Evolutionary conservation across 106 monocot species (phyloP), one percentile per base, ranked within the genome.

Genomic region (Dendrobium huoshanense): DNA sequence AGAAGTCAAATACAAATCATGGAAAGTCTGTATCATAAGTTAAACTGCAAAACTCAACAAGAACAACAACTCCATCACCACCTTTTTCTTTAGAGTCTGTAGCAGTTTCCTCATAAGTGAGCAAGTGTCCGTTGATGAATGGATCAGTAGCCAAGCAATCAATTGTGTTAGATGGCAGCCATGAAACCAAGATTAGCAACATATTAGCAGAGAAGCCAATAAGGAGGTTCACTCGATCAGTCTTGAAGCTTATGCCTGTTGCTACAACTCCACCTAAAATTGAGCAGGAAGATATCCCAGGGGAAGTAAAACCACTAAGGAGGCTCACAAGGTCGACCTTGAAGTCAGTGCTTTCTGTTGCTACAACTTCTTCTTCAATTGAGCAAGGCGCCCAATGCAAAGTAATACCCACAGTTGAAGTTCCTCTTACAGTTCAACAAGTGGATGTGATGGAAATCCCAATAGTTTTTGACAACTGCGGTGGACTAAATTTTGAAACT

Each of bases 261-360:
- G 37, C 47, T 67, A 33, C 67, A 20, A 17, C 47, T 80, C 73
- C 70, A 54, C 31, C 51, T 51, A 51, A 16, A 47, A 55, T 55
- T 15, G 19, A 54, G 51, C 19, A 55, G 77, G 33, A 2, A 70
- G 37, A 70, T 11, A 70, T 24, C 2, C 11, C 29, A 70, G 13
- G 37, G 16, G 70, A 29, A 70, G 70, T 20, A n/a, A 45, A 41
- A 16, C 5, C 47, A 47, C 19, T 47, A n/a, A 82, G 82, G 79
- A 86, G 83, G 58, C 85, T 88, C 47, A 88, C 90, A 19, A 78
- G 85, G 70, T 82, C 88, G 24, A 31, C 82, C 16, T 82, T 86
- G 79, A 81, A 85, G 41, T 27, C 3, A 72, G 18, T 1, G 42
- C 7, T 27, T 22, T 13, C 20, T 25, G 44, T 8, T 49, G 49